Evolutionary conservation across 164 flowering plant species (phyloP), one percentile per base, ranked within the genome.

Genomic region (Dillenia turbinata): DNA sequence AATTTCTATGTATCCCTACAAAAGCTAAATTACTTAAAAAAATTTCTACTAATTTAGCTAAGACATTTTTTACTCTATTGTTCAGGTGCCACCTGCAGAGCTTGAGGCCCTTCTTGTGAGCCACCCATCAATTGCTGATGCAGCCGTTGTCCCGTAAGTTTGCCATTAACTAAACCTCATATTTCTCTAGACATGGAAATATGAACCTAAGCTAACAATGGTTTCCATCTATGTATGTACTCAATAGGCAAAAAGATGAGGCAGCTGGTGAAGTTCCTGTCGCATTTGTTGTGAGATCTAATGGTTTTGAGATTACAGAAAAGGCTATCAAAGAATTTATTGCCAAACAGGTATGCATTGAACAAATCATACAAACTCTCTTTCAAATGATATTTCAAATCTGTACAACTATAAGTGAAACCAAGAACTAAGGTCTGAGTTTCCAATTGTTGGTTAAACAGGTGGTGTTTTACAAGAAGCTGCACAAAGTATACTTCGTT

Each of bases 111-210:
- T 89, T 15, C 88, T 91, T 1, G 16, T 89, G 3, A 72, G 71
- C 62, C 96, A 92, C 51, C 81, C 92, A 11, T 68, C 75, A 1
- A 85, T 91, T 43, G 82, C 86, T 0, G 97, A 91, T 66, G 94
- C 94, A 0, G 97, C 96, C 1, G 97, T 89, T 63, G 88, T 91
- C 44, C 84, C 96, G 97, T 91, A 71, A 78, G 97, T 71, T 5
- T 33, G 6, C 49, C 14, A 12, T 44, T n/a, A 33, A 54, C 6
- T 56, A 13, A 4, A 1, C 53, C 40, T 47, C 7, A 33, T 0
- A 4, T 33, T 33, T 6, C 6, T 33, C 40, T 33, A 0, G 40
- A 33, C 40, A 33, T 33, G 40, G 40, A 33, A 33, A 33, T 33
- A 0, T 33, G 40, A 33, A 6, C 40, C 40, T 33, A 5, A 1